Percentiles rank a stretch among this genome's conserved stretches.
Evolutionary conservation across 257 asterid genomes (phyloP).

Genomic region (Nyctanthes arbortristis): DNA sequence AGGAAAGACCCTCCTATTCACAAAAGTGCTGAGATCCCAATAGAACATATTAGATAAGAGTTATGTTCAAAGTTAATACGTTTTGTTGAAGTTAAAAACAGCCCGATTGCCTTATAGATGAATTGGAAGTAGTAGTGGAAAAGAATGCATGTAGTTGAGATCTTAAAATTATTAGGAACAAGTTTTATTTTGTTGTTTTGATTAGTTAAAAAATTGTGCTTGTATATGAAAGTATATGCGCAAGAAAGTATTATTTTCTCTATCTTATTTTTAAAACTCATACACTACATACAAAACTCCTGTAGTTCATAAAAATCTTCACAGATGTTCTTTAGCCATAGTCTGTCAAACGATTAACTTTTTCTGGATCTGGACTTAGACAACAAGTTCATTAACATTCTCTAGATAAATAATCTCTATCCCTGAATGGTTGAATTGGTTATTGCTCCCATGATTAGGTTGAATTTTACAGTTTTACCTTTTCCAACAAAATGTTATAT

Average conservation of each 20-base stretch:
- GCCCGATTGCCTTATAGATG: background rate
- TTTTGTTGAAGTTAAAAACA: background rate
- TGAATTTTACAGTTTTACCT: too few species aligned
- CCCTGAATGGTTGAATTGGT: too few species aligned
- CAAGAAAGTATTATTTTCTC: too few species aligned
- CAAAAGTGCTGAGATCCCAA: background rate
- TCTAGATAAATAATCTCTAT: too few species aligned
- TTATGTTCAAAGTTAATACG: too few species aligned
- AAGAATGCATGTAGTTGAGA: background rate
- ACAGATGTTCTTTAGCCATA: too few species aligned
- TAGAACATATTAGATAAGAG: background rate
- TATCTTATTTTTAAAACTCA: background rate
- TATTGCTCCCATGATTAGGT: too few species aligned
- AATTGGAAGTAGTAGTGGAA: background rate
- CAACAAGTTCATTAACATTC: too few species aligned
- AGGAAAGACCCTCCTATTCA: background rate
- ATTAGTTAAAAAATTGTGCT: background rate
- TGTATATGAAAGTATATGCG: background rate
- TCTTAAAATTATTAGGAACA: background rate
- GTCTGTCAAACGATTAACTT: too few species aligned
- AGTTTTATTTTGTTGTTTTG: background rate
- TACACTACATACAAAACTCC: background rate
- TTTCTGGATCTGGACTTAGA: too few species aligned
- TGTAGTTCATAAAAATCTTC: too few species aligned
- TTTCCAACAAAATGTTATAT: too few species aligned